A percentile compares a stretch with the other conserved stretches of the same genome.
Conservation (phyloP, 805 yeast genomes). For the Scheffersomyces lignosus region DNA sequence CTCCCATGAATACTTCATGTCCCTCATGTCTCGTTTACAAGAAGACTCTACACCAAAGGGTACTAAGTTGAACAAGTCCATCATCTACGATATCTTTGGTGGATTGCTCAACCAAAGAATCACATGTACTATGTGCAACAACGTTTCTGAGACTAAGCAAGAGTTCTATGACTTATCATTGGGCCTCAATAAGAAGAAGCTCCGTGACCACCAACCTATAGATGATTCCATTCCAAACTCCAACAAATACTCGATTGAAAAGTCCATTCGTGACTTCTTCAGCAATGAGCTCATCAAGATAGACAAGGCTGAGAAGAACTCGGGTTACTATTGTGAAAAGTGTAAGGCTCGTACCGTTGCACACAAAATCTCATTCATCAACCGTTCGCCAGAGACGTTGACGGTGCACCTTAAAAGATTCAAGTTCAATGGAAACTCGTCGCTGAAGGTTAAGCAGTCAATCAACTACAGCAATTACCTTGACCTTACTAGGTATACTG, state of each 20-base stretch:
- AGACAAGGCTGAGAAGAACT: constrained; percentile 59
- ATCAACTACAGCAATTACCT: constrained; percentile 77
- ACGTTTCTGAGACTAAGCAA: constrained; percentile 82
- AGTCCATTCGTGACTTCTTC: constrained; percentile 79
- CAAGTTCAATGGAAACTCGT: constrained; percentile 76
- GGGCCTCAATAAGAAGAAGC: constrained; percentile 56
- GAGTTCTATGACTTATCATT: constrained; percentile 91
- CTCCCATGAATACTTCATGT: constrained; percentile 96
- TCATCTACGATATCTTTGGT: constrained; percentile 91
- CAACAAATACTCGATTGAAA: constrained; percentile 62
- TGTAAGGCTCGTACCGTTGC: constrained; percentile 81
- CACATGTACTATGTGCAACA: constrained; percentile 78
- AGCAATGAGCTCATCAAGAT: constrained; percentile 73
- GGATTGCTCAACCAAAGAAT: constrained; percentile 85
- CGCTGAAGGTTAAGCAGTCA: constrained; percentile 84
- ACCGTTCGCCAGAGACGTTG: constrained; percentile 84
- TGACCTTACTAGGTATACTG: constrained; percentile 62
- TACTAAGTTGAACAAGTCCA: constrained; percentile 74
- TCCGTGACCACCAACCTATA: constrained; percentile 9
- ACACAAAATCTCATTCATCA: constrained; percentile 68
- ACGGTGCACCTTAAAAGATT: constrained; percentile 88
- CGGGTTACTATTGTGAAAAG: constrained; percentile 85
- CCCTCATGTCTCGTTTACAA: constrained; percentile 80
- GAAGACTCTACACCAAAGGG: constrained; percentile 93
- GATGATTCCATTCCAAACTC: constrained; percentile 1